Evolutionary conservation across 805 yeast species (phyloP).

Genomic region (Komagataella pseudopastoris): DNA sequence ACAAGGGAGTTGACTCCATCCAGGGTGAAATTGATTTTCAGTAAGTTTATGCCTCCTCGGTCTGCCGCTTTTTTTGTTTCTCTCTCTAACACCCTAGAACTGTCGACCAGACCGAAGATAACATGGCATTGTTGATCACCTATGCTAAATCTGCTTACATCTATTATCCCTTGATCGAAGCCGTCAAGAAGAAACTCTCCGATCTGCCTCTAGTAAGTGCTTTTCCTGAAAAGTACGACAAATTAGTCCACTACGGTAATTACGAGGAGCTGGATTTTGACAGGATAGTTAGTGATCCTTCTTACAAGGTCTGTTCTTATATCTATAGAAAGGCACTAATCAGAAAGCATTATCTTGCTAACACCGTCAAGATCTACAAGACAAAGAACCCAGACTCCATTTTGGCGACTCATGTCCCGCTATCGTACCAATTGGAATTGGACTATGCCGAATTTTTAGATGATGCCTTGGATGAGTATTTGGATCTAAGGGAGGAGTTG

Average conservation of each 20-base stretch:
- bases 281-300: slow-evolving; percentile 26
- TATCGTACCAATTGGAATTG: slow-evolving; percentile 66
- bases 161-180: slow-evolving; percentile 24
- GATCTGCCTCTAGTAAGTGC: neutral
- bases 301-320: slow-evolving; percentile 65
- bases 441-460: slow-evolving; percentile 95
- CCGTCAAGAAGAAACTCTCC: slow-evolving; percentile 14
- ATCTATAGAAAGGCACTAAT: slow-evolving; percentile 84
- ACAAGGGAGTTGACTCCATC: slow-evolving; percentile 35
- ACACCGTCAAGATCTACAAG: slow-evolving; percentile 60
- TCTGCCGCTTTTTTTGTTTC: neutral
- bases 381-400: slow-evolving; percentile 66
- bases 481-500: slow-evolving; percentile 74
- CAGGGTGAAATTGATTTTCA: slow-evolving; percentile 37
- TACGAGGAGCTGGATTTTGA: slow-evolving; percentile 84
- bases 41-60: neutral
- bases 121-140: slow-evolving; percentile 16
- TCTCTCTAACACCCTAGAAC: neutral
- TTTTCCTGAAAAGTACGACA: slow-evolving; percentile 6
- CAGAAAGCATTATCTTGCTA: slow-evolving; percentile 80
- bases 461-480: slow-evolving; percentile 85
- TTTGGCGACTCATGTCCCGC: slow-evolving; percentile 52
- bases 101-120: neutral
- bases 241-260: slow-evolving; percentile 70
- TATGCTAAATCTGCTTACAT: slow-evolving; percentile 26